A percentile compares a stretch with the other conserved stretches of the same genome.
Conservation (phyloP, 768 basidiomycete species). For the Galerina marginata region DNA sequence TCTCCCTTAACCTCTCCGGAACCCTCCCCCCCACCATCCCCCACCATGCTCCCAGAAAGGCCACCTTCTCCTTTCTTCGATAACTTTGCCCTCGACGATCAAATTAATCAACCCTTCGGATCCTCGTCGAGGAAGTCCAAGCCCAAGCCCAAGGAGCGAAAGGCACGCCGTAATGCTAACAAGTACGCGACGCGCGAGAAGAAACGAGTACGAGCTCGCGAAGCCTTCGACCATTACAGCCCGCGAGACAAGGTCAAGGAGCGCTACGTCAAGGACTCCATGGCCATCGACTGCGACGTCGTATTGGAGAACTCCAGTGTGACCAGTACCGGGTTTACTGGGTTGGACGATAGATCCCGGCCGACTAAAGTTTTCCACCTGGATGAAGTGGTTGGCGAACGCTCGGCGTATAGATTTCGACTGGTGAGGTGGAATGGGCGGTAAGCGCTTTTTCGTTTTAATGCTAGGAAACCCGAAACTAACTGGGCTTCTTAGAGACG, state of each 20-base stretch:
- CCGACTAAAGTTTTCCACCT: not conserved
- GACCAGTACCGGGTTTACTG: not conserved
- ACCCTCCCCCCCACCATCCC: not conserved
- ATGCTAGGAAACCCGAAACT: too few relatives aligned
- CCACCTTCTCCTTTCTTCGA: not conserved
- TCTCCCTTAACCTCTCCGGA: not conserved
- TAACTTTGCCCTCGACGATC: too few relatives aligned
- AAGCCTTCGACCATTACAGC: too few relatives aligned
- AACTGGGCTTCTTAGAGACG: too few relatives aligned
- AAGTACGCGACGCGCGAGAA: too few relatives aligned
- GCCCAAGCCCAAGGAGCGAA: not conserved
- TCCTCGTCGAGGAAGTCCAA: too few relatives aligned
- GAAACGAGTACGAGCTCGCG: too few relatives aligned
- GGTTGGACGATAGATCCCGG: not conserved
- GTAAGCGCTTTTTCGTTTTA: not conserved
- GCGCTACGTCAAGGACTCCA: too few relatives aligned
- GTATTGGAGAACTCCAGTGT: not conserved
- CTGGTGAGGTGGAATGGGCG: not conserved
- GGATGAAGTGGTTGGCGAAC: not conserved
- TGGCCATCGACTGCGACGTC: not conserved
- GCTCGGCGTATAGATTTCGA: not conserved
- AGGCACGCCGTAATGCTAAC: not conserved
- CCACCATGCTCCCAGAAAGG: too few relatives aligned
- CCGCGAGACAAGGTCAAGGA: too few relatives aligned
- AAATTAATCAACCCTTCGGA: too few relatives aligned